Percentiles rank a stretch among this genome's conserved stretches.
Conservation (phyloP, 345 rosid species). For the Populus tremula region DNA sequence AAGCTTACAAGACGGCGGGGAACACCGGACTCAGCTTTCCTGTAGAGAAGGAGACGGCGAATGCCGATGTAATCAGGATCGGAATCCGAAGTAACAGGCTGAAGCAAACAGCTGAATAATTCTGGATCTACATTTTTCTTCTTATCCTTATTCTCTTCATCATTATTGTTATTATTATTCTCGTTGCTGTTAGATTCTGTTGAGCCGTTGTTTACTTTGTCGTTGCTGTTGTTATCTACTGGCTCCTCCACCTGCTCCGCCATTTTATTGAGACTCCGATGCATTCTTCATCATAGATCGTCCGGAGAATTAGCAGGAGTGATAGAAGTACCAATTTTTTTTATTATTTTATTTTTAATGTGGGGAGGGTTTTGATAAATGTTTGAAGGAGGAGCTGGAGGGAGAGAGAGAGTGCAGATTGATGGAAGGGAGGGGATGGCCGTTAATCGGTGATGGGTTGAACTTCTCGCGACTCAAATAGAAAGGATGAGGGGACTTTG, state of each 20-base stretch:
- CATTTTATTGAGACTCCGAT: conserved; percentile 29
- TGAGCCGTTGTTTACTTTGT: conserved; percentile 18
- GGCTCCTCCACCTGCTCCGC: conserved; percentile 28
- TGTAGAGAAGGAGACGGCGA: conserved; percentile 82
- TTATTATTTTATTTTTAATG: no score
- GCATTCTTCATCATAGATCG: conserved; percentile 28
- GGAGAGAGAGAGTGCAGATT: not conserved
- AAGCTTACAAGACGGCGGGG: conserved; percentile 61
- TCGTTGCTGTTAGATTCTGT: conserved; percentile 20
- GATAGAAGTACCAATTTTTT: not conserved
- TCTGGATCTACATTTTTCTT: conserved; percentile 54
- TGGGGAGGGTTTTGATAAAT: no score
- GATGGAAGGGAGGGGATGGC: not conserved
- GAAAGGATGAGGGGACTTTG: not conserved
- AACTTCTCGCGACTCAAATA: not conserved
- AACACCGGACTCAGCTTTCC: conserved; percentile 63
- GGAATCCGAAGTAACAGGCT: conserved; percentile 54
- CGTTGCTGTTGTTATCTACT: not conserved
- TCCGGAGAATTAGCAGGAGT: not conserved
- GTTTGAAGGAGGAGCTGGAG: not conserved
- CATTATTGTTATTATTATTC: not conserved
- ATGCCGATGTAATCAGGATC: conserved; percentile 69
- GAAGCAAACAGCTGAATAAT: conserved; percentile 73
- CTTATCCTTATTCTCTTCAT: conserved; percentile 7
- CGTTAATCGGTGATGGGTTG: not conserved